These are phyloP conservation scores for Tylopilus sp. DNA, from an alignment of 768 basidiomycete species.

Conservation along the genomic window DNA sequence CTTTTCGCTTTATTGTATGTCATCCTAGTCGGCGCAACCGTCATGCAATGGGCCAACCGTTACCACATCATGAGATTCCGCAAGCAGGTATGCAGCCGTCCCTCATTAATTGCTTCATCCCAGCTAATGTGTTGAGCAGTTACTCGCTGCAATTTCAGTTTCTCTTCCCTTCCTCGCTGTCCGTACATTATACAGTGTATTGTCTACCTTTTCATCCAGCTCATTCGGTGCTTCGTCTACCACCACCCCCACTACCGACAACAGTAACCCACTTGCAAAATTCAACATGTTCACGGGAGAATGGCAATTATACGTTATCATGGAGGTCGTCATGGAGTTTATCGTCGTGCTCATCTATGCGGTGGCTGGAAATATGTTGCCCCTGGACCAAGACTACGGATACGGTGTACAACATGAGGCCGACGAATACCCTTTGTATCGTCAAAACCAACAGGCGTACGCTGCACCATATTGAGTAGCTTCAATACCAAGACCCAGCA, in stretches of 20 bases:
- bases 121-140: conserved; percentile 34
- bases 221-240: conserved; percentile 35
- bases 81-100: conserved; percentile 31
- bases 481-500: neutral
- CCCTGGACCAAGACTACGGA: conserved; percentile 32
- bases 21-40: conserved; percentile 42
- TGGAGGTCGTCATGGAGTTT: conserved; percentile 62
- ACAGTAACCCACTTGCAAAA: conserved; percentile 38
- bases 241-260: conserved; percentile 24
- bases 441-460: too few species aligned
- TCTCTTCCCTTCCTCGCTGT: conserved; percentile 62
- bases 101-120: neutral
- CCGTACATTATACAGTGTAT: conserved; percentile 44
- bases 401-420: conserved; percentile 19
- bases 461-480: conserved; percentile 16
- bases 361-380: conserved; percentile 27
- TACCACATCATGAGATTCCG: conserved; percentile 27
- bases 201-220: conserved; percentile 50
- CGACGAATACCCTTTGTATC: conserved; percentile 35
- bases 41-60: conserved; percentile 53
- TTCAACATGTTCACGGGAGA: conserved; percentile 56
- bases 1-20: conserved; percentile 38
- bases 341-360: conserved; percentile 44
- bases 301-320: conserved; percentile 55
- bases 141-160: conserved; percentile 50